Percentiles rank a stretch among this genome's conserved stretches.
phyloP scores from a whole-genome alignment of 129 eudicot species.

The Pulicaria dysenterica region DNA sequence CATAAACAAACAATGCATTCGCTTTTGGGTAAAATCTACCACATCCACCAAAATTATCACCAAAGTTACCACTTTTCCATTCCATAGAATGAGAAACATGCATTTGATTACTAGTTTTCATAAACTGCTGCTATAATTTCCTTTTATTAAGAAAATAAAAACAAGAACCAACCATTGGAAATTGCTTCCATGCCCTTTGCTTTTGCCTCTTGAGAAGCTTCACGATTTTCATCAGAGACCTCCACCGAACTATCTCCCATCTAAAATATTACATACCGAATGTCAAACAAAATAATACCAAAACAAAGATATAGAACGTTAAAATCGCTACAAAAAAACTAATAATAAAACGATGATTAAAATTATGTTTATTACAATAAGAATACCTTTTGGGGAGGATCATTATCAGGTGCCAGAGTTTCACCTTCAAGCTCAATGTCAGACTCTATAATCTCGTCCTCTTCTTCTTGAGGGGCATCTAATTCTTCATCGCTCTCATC shows the following conservation, averaged over 20 bases:
- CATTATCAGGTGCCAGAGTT: slow-evolving; percentile 67
- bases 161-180: slow-evolving; percentile 49
- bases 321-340: neutral
- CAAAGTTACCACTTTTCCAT: neutral
- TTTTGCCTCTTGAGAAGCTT: slow-evolving; percentile 76
- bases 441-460: slow-evolving; percentile 72
- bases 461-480: slow-evolving; percentile 44
- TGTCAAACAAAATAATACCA: neutral
- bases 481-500: slow-evolving; percentile 69
- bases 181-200: slow-evolving; percentile 69
- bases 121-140: neutral
- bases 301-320: neutral
- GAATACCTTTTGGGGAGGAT: slow-evolving; percentile 76
- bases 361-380: neutral
- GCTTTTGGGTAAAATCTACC: neutral
- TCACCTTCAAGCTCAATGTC: slow-evolving; percentile 75
- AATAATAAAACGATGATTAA: neutral
- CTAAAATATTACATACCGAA: slow-evolving; percentile 28
- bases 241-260: slow-evolving; percentile 76
- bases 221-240: slow-evolving; percentile 69
- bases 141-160: neutral
- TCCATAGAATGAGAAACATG: neutral
- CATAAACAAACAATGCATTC: neutral
- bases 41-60: neutral
- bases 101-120: neutral